Percentiles rank a stretch among this genome's conserved stretches.
Evolutionary conservation across 768 basidiomycete genomes (phyloP).

Genomic region (Boletus vermiculosoides): DNA sequence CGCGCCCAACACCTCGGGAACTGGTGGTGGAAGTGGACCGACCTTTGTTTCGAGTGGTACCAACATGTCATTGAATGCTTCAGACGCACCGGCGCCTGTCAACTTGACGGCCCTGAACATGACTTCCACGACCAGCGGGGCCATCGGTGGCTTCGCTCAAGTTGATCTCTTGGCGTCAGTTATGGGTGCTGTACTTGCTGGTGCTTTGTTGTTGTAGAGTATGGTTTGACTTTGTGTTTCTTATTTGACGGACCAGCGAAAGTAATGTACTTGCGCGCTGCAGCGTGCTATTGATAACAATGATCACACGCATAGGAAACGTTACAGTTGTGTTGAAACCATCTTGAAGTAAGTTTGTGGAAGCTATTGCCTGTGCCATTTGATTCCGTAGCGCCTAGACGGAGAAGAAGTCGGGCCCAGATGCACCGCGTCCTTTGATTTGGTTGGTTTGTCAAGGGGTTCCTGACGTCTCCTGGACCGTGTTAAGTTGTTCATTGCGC

Average conservation of each 20-base stretch:
- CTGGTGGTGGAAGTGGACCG: slow-evolving; percentile 40
- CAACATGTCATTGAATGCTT: slow-evolving; percentile 34
- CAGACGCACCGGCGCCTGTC: slow-evolving; percentile 35
- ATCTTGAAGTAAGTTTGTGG: background rate
- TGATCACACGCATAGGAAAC: background rate
- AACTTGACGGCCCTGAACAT: slow-evolving; percentile 34
- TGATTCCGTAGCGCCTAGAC: background rate
- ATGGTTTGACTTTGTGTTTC: background rate
- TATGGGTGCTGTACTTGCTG: slow-evolving; percentile 11
- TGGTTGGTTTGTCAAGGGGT: background rate
- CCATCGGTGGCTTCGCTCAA: background rate
- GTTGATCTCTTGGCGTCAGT: slow-evolving; percentile 6
- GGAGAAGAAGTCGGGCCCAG: background rate
- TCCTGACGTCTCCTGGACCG: background rate
- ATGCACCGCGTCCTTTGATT: background rate
- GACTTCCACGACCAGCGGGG: slow-evolving; percentile 2
- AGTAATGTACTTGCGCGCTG: slow-evolving; percentile 3
- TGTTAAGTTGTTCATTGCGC: background rate
- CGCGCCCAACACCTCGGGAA: slow-evolving; percentile 36
- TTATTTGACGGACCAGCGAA: slow-evolving; percentile 3
- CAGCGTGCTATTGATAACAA: background rate
- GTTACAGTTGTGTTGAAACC: background rate
- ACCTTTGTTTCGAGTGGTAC: slow-evolving; percentile 37
- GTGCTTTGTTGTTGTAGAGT: slow-evolving; percentile 15
- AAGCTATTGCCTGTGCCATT: background rate